phyloP scores from a whole-genome alignment of 495 filamentous ascomycete species.

The Neurospora sp. region DNA sequence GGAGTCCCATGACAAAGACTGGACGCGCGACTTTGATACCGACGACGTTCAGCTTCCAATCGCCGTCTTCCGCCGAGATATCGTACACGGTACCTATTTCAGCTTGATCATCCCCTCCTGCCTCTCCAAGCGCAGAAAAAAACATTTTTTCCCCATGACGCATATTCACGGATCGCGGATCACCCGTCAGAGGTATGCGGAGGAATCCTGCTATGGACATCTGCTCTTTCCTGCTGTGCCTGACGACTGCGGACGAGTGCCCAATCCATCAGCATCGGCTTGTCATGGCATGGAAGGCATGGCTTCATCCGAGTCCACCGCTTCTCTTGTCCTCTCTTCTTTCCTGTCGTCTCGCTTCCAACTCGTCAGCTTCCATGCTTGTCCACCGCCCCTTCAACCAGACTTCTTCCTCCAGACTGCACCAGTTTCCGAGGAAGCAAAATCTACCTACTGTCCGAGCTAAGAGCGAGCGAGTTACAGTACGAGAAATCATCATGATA shows the following conservation, averaged over 20 bases:
- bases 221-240: background rate
- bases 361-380: background rate
- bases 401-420: background rate
- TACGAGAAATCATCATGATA: background rate
- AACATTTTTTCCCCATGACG: background rate
- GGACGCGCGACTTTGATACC: background rate
- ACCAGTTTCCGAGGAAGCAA: background rate
- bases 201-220: background rate
- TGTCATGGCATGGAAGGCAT: background rate
- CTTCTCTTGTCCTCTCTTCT: background rate
- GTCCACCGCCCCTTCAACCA: background rate
- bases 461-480: background rate
- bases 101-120: background rate
- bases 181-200: background rate
- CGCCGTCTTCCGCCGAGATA: background rate
- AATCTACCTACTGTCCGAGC: background rate
- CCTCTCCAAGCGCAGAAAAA: background rate
- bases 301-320: background rate
- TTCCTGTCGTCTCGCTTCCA: background rate
- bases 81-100: background rate
- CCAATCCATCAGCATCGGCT: background rate
- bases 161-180: background rate
- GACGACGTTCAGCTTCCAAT: background rate
- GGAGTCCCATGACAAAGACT: background rate
- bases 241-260: background rate